These are phyloP conservation scores for Symbiodinium pilosum DNA, from an alignment of 73 alveolate genomes.

Conservation along the genomic window DNA sequence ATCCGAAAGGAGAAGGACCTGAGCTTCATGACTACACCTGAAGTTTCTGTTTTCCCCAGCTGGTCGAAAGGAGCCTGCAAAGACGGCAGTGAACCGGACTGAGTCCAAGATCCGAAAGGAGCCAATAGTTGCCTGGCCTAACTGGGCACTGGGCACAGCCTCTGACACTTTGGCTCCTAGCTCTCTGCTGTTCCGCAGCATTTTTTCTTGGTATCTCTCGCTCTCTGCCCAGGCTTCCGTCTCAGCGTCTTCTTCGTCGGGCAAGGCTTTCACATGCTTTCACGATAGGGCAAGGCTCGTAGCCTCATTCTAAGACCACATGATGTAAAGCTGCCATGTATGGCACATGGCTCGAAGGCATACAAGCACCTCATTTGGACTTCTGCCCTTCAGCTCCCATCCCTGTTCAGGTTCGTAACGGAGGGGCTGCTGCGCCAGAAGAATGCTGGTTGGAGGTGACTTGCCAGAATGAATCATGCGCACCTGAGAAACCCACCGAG, in stretches of 20 bases:
- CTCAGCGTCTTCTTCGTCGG: neutral
- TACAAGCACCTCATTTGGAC: too few relatives aligned
- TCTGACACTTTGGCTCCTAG: too few relatives aligned
- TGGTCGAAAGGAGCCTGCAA: conserved; percentile 18
- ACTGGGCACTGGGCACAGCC: too few relatives aligned
- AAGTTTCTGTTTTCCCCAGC: too few relatives aligned
- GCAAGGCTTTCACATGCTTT: neutral
- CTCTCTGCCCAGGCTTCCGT: neutral
- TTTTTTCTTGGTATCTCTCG: neutral
- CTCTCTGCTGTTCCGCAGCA: too few relatives aligned
- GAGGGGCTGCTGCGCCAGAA: neutral
- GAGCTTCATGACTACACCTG: neutral
- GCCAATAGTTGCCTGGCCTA: neutral
- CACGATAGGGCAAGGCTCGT: too few relatives aligned
- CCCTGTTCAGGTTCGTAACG: neutral
- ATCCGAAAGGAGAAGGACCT: neutral
- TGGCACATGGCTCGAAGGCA: too few relatives aligned
- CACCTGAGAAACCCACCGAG: too few relatives aligned
- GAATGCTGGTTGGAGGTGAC: neutral
- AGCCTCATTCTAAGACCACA: too few relatives aligned
- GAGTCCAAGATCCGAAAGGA: neutral
- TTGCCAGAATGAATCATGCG: neutral
- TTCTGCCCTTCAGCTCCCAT: neutral
- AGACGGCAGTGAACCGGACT: neutral
- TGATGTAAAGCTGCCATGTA: too few relatives aligned